Evolutionary conservation across 768 basidiomycete genomes (phyloP).

Genomic region (Leccinum subgranulosum): DNA sequence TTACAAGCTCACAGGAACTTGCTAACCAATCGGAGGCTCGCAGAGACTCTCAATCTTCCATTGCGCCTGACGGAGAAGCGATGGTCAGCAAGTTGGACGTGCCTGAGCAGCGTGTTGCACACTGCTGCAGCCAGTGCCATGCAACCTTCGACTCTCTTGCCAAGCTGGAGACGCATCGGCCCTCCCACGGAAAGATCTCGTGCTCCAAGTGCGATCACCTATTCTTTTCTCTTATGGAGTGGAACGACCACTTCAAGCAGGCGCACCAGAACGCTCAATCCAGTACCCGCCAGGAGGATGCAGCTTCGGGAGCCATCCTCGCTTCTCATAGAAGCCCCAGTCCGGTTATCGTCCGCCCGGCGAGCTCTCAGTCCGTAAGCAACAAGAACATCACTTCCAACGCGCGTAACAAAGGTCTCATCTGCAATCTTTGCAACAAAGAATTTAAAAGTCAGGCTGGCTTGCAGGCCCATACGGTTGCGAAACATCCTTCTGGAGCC

Average conservation of each 20-base stretch:
- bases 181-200: conserved; percentile 18
- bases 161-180: conserved; percentile 20
- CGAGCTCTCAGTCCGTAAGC: conserved; percentile 17
- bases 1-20: not conserved
- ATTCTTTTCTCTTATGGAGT: conserved; percentile 24
- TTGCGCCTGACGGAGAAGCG: not conserved
- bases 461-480: conserved; percentile 23
- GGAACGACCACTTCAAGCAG: conserved; percentile 27
- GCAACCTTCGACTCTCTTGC: conserved; percentile 12
- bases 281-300: conserved; percentile 5
- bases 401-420: conserved; percentile 1
- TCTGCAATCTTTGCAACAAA: conserved; percentile 25
- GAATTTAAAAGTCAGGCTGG: conserved; percentile 16
- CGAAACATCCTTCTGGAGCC: conserved; percentile 21
- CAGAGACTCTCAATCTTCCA: not conserved
- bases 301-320: conserved; percentile 1
- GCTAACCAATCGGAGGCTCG: conserved; percentile 4
- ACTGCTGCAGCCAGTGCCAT: conserved; percentile 22
- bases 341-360: conserved; percentile 13
- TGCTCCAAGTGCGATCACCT: conserved; percentile 25
- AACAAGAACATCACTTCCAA: conserved; percentile 6
- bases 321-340: conserved; percentile 9
- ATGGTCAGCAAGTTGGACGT: not conserved
- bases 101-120: conserved; percentile 1
- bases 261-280: conserved; percentile 12